Base-by-base conservation (phyloP, 2,329 filamentous ascomycete genomes). In the Plectosphaerella plurivora region DNA sequence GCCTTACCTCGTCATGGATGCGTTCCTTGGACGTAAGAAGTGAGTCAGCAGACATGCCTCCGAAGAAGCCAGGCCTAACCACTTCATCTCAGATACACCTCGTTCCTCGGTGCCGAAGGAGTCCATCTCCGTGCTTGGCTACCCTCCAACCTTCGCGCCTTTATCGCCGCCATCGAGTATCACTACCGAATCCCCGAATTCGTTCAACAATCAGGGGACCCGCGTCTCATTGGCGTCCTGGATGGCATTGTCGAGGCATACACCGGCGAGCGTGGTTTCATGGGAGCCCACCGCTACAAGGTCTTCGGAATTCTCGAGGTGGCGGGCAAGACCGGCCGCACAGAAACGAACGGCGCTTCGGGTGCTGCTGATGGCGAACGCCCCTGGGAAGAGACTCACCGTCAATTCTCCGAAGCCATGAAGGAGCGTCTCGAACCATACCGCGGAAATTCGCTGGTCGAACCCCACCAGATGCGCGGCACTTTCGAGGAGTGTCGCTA, bases 281-380 rank as follows among this genome's bases (percentile, higher is more conserved):
- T 81, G 77, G 77, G 78, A 5, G 74, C 73, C 0, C 77, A 82
- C 57, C 65, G 77, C n/a, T 80, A 81, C 61, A 81, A 81, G 59
- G 77, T 81, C 4, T 81, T 79, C 55, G 78, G 77, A 1, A 76
- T 81, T 25, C 70, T 81, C 0, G 77, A 81, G 53, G 73, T 79
- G 14, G 77, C 77, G 1, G 73, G 71, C 41, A 81, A 81, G 61
- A 77, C 75, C 0, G 77, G 78, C 3, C 69, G 78, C 3, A 75
- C 76, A 0, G 77, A 73, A 53, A 80, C 77, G 0, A 81, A 81
- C 50, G 77, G 78, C 2, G 66, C 71, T 14, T 78, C 77, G 2
- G 78, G 77, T 0, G 69, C 69, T 5, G 66, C 67, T 2, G 71
- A 74, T 48, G 66, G 67, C 15, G 66, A 67, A 5, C 67, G 74